Evolutionary conservation across 352 stramenopile genomes (phyloP), one percentile per base, ranked within the genome.

Genomic region (Pythium rishiriense): DNA sequence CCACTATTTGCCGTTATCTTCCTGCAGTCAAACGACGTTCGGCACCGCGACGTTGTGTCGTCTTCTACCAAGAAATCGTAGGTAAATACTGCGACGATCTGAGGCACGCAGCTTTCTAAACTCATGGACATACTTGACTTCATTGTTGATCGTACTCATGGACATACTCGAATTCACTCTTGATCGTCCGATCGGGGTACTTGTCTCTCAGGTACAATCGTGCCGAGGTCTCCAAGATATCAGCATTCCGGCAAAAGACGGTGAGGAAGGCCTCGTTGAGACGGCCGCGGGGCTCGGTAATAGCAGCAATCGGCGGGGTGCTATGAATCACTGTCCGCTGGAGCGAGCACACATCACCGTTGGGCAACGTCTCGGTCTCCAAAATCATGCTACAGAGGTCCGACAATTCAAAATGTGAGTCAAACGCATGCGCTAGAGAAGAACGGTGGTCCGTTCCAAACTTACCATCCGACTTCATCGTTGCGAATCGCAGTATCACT

Each of bases 221-320:
- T 9, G 81, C 76, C 10, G 81, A 90, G 9, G 73, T 79, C 59
- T 93, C 84, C 24, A 93, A 64, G 17, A 81, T 83, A 31, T 93
- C 82, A 11, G 84, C 80, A 49, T 84, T 89, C 22, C 84, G 82
- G 47, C 84, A 93, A 51, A 91, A 90, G 7, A 87, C 75, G 15
- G 83, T 93, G 33, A 93, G 51, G 60, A 93, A 93, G 22, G 84
- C 72, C 55, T 93, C 80, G 62, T 90, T 93, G 22, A 91, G 75
- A 60, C 87, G 84, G 14, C 82, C 79, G 37, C 75, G 80, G 19
- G 84, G 83, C 48, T 93, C 81, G 7, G 79, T 79, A 57, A 91
- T 78, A 24, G 82, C 79, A 3, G 75, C 74, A 21, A 90, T 74
- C 0, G 84, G 84, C 10, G 84, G 84, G 11, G 77, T 88, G 33